phyloP scores from a whole-genome alignment of 2,329 filamentous ascomycete genomes.

The Truncatella angustata region DNA sequence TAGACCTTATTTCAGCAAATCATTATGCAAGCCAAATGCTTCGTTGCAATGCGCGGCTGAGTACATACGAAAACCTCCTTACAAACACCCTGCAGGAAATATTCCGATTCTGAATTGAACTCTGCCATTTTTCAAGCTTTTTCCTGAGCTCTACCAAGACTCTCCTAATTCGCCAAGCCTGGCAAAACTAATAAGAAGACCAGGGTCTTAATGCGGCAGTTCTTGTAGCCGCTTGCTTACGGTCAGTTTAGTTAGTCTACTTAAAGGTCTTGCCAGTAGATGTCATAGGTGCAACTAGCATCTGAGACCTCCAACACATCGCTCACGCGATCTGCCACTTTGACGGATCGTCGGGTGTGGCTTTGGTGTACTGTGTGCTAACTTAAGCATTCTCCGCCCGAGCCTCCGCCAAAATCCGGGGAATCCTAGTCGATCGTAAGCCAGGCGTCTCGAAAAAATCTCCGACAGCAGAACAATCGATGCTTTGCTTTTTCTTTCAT shows the following conservation, averaged over 20 bases:
- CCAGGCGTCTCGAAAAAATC: background rate
- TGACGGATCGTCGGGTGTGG: background rate
- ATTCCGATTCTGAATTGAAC: slow-evolving; percentile 1
- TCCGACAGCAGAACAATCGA: background rate
- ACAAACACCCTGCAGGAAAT: background rate
- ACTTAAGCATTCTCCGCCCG: background rate
- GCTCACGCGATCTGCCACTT: background rate
- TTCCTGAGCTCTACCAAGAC: background rate
- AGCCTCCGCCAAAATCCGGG: background rate
- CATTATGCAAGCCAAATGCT: slow-evolving; percentile 1
- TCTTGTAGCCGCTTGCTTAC: background rate
- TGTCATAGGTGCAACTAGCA: too few species aligned
- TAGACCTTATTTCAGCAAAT: background rate
- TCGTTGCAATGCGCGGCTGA: background rate
- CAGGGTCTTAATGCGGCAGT: background rate
- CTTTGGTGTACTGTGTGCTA: background rate
- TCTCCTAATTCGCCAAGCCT: background rate
- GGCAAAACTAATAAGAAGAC: background rate
- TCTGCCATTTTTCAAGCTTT: background rate
- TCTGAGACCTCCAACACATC: too few species aligned
- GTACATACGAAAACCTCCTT: slow-evolving; percentile 7
- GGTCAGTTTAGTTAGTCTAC: too few species aligned
- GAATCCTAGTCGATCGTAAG: slow-evolving; percentile 2
- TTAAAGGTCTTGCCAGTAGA: too few species aligned
- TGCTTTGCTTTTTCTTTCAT: background rate